Conservation (phyloP, 2,329 filamentous ascomycete species). For the Alternaria dauci region DNA sequence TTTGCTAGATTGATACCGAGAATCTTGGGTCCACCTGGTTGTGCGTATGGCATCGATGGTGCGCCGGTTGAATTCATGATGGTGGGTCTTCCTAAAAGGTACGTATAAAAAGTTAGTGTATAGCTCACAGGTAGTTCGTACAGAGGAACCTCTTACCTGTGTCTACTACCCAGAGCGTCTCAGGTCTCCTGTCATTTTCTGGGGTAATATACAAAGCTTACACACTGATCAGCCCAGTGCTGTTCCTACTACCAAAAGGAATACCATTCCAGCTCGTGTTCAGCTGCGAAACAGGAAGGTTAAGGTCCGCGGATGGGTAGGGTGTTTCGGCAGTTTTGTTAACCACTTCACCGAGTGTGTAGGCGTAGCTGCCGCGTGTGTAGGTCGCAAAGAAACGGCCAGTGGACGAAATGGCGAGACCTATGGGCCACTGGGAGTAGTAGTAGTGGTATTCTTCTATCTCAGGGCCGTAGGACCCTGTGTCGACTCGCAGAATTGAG, state of each 20-base stretch:
- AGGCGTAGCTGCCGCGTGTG: constrained; percentile 57
- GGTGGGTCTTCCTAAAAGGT: constrained; percentile 42
- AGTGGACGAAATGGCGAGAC: constrained; percentile 59
- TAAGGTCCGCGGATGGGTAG: constrained; percentile 55
- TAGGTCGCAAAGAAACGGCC: constrained; percentile 62
- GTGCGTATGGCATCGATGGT: constrained; percentile 46
- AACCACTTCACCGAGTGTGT: constrained; percentile 58
- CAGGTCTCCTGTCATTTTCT: constrained; percentile 43
- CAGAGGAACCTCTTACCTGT: constrained; percentile 41
- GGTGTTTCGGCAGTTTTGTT: constrained; percentile 59
- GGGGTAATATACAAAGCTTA: constrained; percentile 61
- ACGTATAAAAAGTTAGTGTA: no score
- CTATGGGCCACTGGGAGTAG: constrained; percentile 58
- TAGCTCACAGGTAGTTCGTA: no score
- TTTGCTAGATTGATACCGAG: constrained; percentile 58
- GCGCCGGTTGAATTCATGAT: constrained; percentile 40
- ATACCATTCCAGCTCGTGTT: constrained; percentile 54
- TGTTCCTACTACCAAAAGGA: constrained; percentile 57
- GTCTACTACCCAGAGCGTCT: constrained; percentile 60
- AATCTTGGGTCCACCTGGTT: constrained; percentile 60
- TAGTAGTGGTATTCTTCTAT: constrained; percentile 60
- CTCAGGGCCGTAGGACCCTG: constrained; percentile 58
- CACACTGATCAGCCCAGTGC: constrained; percentile 57
- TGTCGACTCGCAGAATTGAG: constrained; percentile 55
- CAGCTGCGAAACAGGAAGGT: constrained; percentile 58